Evolutionary conservation across 2,329 filamentous ascomycete genomes (phyloP), one percentile per base, ranked within the genome.

Genomic region (Calonectria pseudoturangicola): DNA sequence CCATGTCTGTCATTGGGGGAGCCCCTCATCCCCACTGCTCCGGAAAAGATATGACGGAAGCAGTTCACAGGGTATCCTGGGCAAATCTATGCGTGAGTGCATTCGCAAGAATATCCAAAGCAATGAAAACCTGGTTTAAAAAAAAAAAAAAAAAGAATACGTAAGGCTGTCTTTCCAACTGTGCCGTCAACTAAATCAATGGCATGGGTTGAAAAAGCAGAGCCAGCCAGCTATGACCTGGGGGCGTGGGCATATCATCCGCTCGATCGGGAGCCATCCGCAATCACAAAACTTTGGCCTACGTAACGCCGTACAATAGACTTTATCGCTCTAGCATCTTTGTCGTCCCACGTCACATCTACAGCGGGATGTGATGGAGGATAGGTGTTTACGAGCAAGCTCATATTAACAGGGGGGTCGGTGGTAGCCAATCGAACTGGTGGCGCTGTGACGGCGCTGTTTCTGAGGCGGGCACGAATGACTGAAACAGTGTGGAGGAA

Each of bases 391-490:
- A 71, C 66, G 67, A 51, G 12, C 64, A 50, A n/a, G 12, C 45
- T 71, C 60, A 71, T 79, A 79, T 77, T 73, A 39, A 27, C 77
- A 77, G 63, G 75, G 62, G 77, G 25, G 21, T 65, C 36, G 50
- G 60, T 60, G 43, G 63, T 33, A 62, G 63, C 69, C 66, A 74
- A 72, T 64, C 68, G 47, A 64, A n/a, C 33, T 54, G 45, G 28
- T 47, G 63, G 39, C 48, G 63, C 30, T 21, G 63, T 68, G 47
- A 67, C 39, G 65, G 54, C 51, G 28, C 41, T 30, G 33, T 41
- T 45, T 65, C 30, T 33, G 51, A 60, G 43, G 62, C 15, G 54
- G 54, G 56, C 33, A 67, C 65, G 54, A 54, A 28, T 60, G 33
- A 27, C 30, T 13, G 28, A 62, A 48, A 39, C 27, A n/a, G 30